These are phyloP conservation scores for Pachyrhizus erosus DNA, from an alignment of 306 rosid genomes.

Conservation along the genomic window DNA sequence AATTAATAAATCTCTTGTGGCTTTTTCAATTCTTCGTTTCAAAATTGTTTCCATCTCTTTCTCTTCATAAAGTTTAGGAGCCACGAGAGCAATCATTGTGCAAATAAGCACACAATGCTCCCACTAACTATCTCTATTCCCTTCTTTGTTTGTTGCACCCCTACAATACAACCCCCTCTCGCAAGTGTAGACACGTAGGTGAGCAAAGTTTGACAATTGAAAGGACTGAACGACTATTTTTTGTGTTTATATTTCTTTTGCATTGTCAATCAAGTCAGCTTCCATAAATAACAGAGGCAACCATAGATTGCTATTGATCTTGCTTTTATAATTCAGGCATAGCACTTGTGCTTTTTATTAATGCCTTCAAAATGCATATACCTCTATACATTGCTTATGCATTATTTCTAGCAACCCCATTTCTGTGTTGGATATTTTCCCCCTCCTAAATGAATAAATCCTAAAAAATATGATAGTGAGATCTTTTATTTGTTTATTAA, in stretches of 20 bases:
- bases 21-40: slow-evolving; percentile 46
- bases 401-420: slow-evolving; percentile 21
- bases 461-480: neutral
- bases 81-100: slow-evolving; percentile 92
- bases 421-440: neutral
- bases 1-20: slow-evolving; percentile 53
- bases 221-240: slow-evolving; percentile 16
- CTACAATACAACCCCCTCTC: slow-evolving; percentile 2
- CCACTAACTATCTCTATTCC: slow-evolving; percentile 51
- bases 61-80: slow-evolving; percentile 63
- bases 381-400: neutral
- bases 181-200: slow-evolving; percentile 33
- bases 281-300: slow-evolving; percentile 27
- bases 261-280: slow-evolving; percentile 28
- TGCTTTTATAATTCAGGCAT: slow-evolving; percentile 33
- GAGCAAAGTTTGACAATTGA: slow-evolving; percentile 42
- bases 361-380: neutral
- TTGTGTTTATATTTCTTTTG: slow-evolving; percentile 30
- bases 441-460: neutral
- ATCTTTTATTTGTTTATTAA: neutral
- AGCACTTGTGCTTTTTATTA: slow-evolving; percentile 19
- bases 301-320: slow-evolving; percentile 2
- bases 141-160: neutral
- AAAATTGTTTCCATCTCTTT: slow-evolving; percentile 46
- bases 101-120: slow-evolving; percentile 66